Percentiles rank a stretch among this genome's conserved stretches.
Conservation (phyloP, 2,329 filamentous ascomycete genomes). For the Cladosporium sphaerospermum region DNA sequence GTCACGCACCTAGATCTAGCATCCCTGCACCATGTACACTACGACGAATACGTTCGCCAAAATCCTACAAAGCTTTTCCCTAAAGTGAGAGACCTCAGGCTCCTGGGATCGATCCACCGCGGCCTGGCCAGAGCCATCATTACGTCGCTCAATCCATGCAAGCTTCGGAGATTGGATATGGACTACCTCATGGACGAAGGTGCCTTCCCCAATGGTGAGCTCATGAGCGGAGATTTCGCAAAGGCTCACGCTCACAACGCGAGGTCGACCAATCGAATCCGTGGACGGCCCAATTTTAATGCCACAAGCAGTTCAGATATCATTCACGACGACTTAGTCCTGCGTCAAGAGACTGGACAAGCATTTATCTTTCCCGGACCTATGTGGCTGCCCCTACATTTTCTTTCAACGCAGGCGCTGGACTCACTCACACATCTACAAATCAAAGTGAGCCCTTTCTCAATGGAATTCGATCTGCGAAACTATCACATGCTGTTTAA, state of each 20-base stretch:
- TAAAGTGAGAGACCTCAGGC: conserved; percentile 12
- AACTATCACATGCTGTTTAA: conserved; percentile 10
- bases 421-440: conserved; percentile 10
- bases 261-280: neutral
- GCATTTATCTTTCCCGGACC: conserved; percentile 11
- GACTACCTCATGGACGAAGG: conserved; percentile 13
- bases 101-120: conserved; percentile 14
- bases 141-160: conserved; percentile 2
- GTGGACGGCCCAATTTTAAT: neutral
- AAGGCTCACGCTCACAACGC: neutral
- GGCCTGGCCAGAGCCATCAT: conserved; percentile 11
- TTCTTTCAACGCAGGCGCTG: conserved; percentile 7
- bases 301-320: neutral
- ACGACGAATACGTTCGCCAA: conserved; percentile 5
- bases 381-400: conserved; percentile 13
- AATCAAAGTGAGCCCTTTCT: conserved; percentile 4
- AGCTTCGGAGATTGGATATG: conserved; percentile 11
- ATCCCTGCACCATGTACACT: conserved; percentile 4
- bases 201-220: conserved; percentile 4
- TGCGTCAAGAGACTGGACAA: conserved; percentile 12
- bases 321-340: conserved; percentile 5
- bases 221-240: neutral
- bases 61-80: conserved; percentile 12
- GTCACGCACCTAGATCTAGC: conserved; percentile 13
- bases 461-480: conserved; percentile 3